phyloP scores from a whole-genome alignment of 1,284 basidiomycete species.

The Rhodotorula sp. region DNA sequence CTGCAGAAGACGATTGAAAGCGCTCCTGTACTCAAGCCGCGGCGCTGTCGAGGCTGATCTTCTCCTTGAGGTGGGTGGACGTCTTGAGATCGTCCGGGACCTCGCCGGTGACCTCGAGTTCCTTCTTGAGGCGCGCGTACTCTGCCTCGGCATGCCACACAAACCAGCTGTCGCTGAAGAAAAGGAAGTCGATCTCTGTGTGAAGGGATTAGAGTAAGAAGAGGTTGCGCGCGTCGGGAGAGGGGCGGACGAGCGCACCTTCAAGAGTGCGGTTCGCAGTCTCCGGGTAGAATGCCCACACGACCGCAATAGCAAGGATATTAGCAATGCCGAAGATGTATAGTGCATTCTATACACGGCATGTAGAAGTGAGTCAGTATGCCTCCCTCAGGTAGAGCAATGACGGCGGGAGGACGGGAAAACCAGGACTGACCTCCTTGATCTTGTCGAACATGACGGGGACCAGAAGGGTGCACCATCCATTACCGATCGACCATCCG shows the following conservation, averaged over 20 bases:
- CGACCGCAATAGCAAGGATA: slow-evolving; percentile 1
- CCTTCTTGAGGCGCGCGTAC: not conserved
- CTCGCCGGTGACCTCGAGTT: slow-evolving; percentile 6
- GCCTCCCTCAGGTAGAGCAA: not conserved
- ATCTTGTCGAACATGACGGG: slow-evolving; percentile 12
- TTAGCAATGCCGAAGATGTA: slow-evolving; percentile 5
- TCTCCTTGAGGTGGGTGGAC: too few species aligned
- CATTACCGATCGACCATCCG: slow-evolving; percentile 10
- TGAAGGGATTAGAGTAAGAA: too few species aligned
- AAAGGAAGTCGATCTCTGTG: slow-evolving; percentile 12
- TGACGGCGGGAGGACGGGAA: not conserved
- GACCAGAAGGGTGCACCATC: slow-evolving; percentile 9
- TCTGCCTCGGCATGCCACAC: slow-evolving; percentile 1
- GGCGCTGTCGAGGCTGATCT: too few species aligned
- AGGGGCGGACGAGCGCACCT: not conserved
- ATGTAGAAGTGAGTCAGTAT: not conserved
- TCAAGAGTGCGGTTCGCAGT: slow-evolving; percentile 5
- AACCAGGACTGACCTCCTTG: not conserved
- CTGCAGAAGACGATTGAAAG: too few species aligned
- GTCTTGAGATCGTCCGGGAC: too few species aligned
- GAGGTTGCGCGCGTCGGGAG: too few species aligned
- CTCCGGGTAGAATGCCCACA: slow-evolving; percentile 6
- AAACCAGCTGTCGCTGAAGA: not conserved
- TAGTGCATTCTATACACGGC: not conserved
- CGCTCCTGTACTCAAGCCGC: too few species aligned